Evolutionary conservation across 345 rosid genomes (phyloP).

Genomic region (Viola odorata): DNA sequence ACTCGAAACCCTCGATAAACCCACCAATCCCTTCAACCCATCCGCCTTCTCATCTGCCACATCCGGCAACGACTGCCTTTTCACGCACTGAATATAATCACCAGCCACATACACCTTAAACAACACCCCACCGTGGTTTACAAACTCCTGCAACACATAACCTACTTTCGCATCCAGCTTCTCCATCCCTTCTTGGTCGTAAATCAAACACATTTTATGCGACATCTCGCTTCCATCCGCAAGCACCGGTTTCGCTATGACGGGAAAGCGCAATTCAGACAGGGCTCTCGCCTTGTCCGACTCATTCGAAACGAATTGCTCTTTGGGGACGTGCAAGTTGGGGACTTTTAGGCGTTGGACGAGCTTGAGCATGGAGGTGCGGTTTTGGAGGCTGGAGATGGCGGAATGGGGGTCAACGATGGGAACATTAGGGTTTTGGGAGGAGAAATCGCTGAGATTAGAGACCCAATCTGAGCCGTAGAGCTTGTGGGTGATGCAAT

Average conservation of each 20-base stretch:
- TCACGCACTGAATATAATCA: slow-evolving; percentile 35
- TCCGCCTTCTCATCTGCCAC: slow-evolving; percentile 40
- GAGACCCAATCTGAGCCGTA: slow-evolving; percentile 43
- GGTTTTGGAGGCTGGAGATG: slow-evolving; percentile 37
- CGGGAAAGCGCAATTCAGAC: neutral
- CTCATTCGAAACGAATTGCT: slow-evolving; percentile 34
- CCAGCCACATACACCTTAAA: slow-evolving; percentile 63
- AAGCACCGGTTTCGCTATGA: slow-evolving; percentile 20
- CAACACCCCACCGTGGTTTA: slow-evolving; percentile 62
- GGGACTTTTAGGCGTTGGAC: slow-evolving; percentile 21
- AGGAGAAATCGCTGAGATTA: slow-evolving; percentile 31
- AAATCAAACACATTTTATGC: slow-evolving; percentile 45
- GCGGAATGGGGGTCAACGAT: slow-evolving; percentile 42
- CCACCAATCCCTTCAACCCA: slow-evolving; percentile 34
- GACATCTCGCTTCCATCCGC: slow-evolving; percentile 51
- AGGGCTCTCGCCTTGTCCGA: slow-evolving; percentile 13
- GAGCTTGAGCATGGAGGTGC: slow-evolving; percentile 56
- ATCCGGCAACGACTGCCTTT: slow-evolving; percentile 51
- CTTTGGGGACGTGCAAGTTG: slow-evolving; percentile 34
- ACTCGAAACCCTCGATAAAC: slow-evolving; percentile 59
- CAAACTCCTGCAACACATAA: slow-evolving; percentile 54
- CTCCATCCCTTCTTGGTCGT: slow-evolving; percentile 44
- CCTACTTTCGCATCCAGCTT: slow-evolving; percentile 28
- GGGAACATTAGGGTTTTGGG: slow-evolving; percentile 36
- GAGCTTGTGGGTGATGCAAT: slow-evolving; percentile 57